A percentile compares a stretch with the other conserved stretches of the same genome.
Evolutionary conservation across 2,329 filamentous ascomycete genomes (phyloP).

Genomic region (Plectosphaerella cucumerina): DNA sequence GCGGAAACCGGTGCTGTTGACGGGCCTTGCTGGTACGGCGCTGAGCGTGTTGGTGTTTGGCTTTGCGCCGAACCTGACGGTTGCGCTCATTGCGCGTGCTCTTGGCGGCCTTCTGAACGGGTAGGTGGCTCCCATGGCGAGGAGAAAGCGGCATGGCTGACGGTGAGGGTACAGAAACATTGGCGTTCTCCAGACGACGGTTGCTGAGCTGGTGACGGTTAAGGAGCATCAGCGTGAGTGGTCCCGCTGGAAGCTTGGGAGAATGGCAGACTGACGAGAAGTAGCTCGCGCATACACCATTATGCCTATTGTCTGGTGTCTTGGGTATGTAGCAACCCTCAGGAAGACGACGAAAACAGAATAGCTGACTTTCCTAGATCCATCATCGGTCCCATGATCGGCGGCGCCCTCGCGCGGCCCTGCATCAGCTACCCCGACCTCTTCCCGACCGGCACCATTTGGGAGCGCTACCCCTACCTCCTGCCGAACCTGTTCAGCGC

Average conservation of each 20-base stretch:
- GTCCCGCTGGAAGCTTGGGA: neutral
- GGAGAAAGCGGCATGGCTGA: constrained; percentile 16
- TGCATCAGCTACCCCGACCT: constrained; percentile 74
- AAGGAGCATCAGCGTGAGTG: constrained; percentile 86
- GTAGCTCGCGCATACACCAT: constrained; percentile 88
- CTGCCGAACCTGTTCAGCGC: constrained; percentile 90
- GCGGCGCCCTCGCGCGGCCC: constrained; percentile 83
- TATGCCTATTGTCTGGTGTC: constrained; percentile 97
- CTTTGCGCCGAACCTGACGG: constrained; percentile 75
- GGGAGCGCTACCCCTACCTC: constrained; percentile 84
- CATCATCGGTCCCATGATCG: constrained; percentile 87
- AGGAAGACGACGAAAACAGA: neutral
- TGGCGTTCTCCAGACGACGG: constrained; percentile 90
- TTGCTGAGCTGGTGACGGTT: constrained; percentile 86
- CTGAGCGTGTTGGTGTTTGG: constrained; percentile 92
- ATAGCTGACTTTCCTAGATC: constrained; percentile 52
- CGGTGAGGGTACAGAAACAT: constrained; percentile 63
- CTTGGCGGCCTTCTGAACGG: constrained; percentile 90
- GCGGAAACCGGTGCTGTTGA: constrained; percentile 86
- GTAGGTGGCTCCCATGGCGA: constrained; percentile 41
- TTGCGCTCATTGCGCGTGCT: constrained; percentile 82
- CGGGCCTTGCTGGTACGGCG: constrained; percentile 85
- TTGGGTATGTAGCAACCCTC: constrained; percentile 59
- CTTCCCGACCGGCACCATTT: constrained; percentile 71
- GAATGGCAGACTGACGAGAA: constrained; percentile 18